Base-by-base conservation (phyloP, 768 basidiomycete genomes). In the Cubamyces lactineus region DNA sequence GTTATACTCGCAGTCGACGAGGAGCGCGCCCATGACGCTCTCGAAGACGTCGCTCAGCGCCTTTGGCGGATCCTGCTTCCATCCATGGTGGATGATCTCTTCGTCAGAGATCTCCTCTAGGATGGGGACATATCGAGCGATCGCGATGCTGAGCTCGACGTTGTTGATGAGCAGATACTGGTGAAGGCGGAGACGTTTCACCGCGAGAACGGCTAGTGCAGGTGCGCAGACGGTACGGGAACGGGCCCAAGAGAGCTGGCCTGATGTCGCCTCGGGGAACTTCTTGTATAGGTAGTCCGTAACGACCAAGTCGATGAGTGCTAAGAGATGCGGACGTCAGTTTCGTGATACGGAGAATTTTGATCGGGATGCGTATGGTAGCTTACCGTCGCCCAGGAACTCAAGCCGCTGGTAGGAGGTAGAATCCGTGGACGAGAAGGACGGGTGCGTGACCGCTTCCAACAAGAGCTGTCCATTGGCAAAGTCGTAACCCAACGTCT, bases 51-150 rank as follows among this genome's bases (percentile, higher is more conserved):
- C 94, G 58, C 90, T 88, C 34, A 94, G 75, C 6, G 84, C 87
- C 74, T 96, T 96, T 0, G 94, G 93, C 9, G 93, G 92, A 67
- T 93, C 88, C 64, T 87, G 88, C 67, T 84, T 84, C 93, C 92
- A 95, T 6, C 88, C 86, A 39, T 82, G 79, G 13, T 81, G 71
- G 47, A 93, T 82, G 19, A 91, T 84, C 49, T 90, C 85, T 50
- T 82, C 80, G 0, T 78, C 80, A 0, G 86, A 77, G 47, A 86
- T 77, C 0, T 76, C 73, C 65, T 83, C 77, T 1, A 94, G 79
- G 23, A 86, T 69, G 0, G 86, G 86, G 2, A 85, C 83, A 46
- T 87, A 86, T 21, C 80, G 77, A 19, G 78, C 69, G 60, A 94
- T 88, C 6, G 88, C 86, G 12, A 78, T 74, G 66, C 80, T 89